Conservation (phyloP, 2,329 filamentous ascomycete genomes). For the Cladosporium sp. region DNA sequence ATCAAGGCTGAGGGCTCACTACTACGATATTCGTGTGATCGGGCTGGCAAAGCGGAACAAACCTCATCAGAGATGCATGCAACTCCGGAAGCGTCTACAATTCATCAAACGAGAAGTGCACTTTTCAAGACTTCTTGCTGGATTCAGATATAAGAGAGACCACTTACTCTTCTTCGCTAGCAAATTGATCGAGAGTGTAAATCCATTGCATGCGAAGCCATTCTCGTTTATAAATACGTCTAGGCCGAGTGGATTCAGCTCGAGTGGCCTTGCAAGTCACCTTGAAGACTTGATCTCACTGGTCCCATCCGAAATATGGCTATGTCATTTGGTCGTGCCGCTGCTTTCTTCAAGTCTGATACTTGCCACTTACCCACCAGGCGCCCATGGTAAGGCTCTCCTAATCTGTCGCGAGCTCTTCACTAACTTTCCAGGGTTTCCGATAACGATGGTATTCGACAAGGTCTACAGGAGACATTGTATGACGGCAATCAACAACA, state of each 20-base stretch:
- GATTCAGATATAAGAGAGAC: constrained; percentile 14
- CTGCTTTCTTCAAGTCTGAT: constrained; percentile 25
- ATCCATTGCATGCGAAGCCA: neutral
- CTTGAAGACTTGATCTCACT: constrained; percentile 21
- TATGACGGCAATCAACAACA: constrained; percentile 1
- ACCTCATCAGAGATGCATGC: constrained; percentile 2
- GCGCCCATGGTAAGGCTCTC: constrained; percentile 21
- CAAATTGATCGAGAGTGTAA: constrained; percentile 16
- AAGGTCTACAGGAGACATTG: constrained; percentile 2
- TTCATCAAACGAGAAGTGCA: constrained; percentile 8
- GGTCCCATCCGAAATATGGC: constrained; percentile 23
- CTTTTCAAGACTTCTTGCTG: constrained; percentile 10
- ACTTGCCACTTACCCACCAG: constrained; percentile 24
- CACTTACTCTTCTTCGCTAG: constrained; percentile 19
- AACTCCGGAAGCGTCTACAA: constrained; percentile 6
- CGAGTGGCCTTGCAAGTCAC: constrained; percentile 18
- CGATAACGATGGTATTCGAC: constrained; percentile 12
- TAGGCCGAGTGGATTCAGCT: constrained; percentile 19
- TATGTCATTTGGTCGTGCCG: constrained; percentile 22
- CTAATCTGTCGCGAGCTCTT: neutral
- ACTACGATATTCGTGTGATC: constrained; percentile 16
- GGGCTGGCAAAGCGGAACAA: constrained; percentile 12
- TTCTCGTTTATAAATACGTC: constrained; percentile 21
- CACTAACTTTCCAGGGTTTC: constrained; percentile 9
- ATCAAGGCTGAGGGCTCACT: constrained; percentile 6